Conservation (phyloP, 2,329 filamentous ascomycete genomes). For the Sphaerulina vaccinii region DNA sequence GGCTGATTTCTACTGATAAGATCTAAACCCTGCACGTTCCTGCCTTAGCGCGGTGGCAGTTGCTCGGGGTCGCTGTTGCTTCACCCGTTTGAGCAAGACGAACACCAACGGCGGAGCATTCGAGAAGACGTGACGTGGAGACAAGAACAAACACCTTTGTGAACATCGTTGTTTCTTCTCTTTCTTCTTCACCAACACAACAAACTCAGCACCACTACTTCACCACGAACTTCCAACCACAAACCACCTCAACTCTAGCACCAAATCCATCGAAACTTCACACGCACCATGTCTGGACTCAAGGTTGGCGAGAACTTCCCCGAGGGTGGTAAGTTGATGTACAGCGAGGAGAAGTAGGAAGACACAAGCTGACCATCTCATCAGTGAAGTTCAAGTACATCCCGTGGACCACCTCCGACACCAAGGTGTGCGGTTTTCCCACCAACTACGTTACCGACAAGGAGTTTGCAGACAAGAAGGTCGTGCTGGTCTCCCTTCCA, state of each 20-base stretch:
- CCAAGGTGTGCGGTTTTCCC: slow-evolving; percentile 25
- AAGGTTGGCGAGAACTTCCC: slow-evolving; percentile 25
- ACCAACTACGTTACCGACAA: slow-evolving; percentile 23
- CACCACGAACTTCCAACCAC: no score
- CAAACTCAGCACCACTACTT: not conserved
- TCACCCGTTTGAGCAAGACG: not conserved
- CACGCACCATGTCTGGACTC: slow-evolving; percentile 17
- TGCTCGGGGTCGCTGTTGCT: not conserved
- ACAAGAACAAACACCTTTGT: not conserved
- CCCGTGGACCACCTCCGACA: slow-evolving; percentile 24
- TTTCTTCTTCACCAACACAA: not conserved
- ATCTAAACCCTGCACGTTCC: not conserved
- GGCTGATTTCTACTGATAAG: not conserved
- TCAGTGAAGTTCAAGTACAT: slow-evolving; percentile 30
- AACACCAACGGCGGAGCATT: not conserved
- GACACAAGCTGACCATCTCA: not conserved
- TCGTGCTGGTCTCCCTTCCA: slow-evolving; percentile 25
- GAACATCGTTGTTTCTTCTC: not conserved
- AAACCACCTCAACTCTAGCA: not conserved
- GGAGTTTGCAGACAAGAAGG: slow-evolving; percentile 26
- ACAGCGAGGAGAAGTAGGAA: not conserved
- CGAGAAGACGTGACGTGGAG: not conserved
- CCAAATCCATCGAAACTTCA: not conserved
- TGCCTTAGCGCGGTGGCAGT: not conserved
- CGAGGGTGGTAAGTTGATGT: slow-evolving; percentile 20